phyloP scores from a whole-genome alignment of 805 yeast genomes.

The Starmerella powellii region DNA sequence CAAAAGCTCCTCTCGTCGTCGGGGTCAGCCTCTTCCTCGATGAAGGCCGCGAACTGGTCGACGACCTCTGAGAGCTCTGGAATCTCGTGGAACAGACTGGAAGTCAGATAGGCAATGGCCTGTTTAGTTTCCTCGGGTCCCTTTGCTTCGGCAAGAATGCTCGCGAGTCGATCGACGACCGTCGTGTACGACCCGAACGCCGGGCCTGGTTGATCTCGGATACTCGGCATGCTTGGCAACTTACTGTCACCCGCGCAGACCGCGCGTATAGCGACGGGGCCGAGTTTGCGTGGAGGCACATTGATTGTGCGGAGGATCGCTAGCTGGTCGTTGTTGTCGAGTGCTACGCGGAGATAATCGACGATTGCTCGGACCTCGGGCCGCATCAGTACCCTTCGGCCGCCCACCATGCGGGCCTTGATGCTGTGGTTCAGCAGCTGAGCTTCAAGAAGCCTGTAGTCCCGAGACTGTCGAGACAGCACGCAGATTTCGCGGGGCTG shows the following conservation, averaged over 20 bases:
- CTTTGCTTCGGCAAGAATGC: background rate
- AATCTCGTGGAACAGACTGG: background rate
- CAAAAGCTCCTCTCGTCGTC: conserved; percentile 3
- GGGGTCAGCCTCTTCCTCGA: background rate
- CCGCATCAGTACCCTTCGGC: conserved; percentile 69
- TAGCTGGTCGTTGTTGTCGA: conserved; percentile 45
- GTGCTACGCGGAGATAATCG: conserved; percentile 52
- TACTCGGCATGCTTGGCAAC: background rate
- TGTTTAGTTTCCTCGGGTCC: background rate
- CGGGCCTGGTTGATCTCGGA: background rate
- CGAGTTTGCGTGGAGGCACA: conserved; percentile 57
- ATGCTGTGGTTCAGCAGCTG: conserved; percentile 44
- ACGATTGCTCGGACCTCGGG: conserved; percentile 53
- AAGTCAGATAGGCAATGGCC: background rate
- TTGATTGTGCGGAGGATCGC: conserved; percentile 49
- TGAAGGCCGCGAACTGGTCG: background rate
- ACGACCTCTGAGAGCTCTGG: background rate
- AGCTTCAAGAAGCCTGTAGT: conserved; percentile 47
- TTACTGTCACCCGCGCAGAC: conserved; percentile 19
- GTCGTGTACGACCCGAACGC: background rate
- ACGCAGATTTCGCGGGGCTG: conserved; percentile 55
- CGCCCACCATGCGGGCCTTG: conserved; percentile 59
- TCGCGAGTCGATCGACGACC: background rate
- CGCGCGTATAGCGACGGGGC: conserved; percentile 38
- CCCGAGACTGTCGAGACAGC: conserved; percentile 33